These are phyloP conservation scores for Schizosaccharomyces japonicus DNA, from an alignment of 805 yeast genomes.

Conservation along the genomic window DNA sequence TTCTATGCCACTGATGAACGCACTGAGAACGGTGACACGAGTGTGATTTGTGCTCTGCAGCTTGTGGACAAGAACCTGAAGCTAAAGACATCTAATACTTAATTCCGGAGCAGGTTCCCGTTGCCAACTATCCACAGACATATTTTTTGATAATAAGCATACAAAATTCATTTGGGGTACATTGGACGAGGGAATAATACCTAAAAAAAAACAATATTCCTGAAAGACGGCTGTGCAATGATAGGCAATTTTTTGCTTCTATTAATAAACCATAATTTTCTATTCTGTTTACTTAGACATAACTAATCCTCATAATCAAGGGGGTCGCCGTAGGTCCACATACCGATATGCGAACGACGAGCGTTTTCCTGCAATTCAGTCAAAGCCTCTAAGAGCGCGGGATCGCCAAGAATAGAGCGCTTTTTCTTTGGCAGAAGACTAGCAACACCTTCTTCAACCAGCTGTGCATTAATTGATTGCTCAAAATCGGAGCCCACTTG, in stretches of 20 bases:
- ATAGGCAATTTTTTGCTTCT: not conserved
- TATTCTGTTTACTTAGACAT: not conserved
- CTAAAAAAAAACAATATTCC: too few species aligned
- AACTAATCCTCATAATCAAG: slow-evolving; percentile 10
- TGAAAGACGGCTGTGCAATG: too few species aligned
- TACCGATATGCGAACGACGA: slow-evolving; percentile 29
- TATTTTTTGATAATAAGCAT: too few species aligned
- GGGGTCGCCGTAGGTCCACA: slow-evolving; percentile 40
- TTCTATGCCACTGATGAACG: slow-evolving; percentile 4
- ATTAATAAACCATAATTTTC: not conserved
- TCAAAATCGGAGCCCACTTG: slow-evolving; percentile 5
- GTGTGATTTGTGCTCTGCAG: slow-evolving; percentile 3
- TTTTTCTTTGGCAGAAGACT: slow-evolving; percentile 7
- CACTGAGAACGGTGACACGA: not conserved
- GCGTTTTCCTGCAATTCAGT: slow-evolving; percentile 30
- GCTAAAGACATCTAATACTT: too few species aligned
- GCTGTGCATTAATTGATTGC: slow-evolving; percentile 9
- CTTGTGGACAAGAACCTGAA: too few species aligned
- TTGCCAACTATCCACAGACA: too few species aligned
- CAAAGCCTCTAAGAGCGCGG: slow-evolving; percentile 6
- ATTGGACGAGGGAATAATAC: too few species aligned
- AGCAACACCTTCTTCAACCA: slow-evolving; percentile 10
- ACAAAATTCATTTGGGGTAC: too few species aligned
- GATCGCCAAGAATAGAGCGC: slow-evolving; percentile 4
- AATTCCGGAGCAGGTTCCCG: too few species aligned